phyloP scores from a whole-genome alignment of 257 asterid genomes.

The Penstemon newberryi region DNA sequence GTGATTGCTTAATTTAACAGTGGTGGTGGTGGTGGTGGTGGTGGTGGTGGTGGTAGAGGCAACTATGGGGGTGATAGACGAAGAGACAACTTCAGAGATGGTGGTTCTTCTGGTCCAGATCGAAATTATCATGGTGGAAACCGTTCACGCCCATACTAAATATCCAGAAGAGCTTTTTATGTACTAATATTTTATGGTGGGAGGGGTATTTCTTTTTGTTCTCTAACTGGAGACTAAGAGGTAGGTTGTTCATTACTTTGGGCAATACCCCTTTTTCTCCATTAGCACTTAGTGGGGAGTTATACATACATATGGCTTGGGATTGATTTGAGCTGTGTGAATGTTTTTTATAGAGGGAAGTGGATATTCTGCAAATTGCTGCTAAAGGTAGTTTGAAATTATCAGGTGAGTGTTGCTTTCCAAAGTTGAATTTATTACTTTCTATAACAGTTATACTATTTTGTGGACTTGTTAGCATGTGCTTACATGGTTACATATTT shows the following conservation, averaged over 20 bases:
- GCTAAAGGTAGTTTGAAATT: slow-evolving; percentile 80
- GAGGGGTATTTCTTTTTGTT: slow-evolving; percentile 64
- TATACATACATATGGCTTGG: slow-evolving; percentile 42
- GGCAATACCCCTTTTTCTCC: slow-evolving; percentile 57
- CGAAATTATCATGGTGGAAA: slow-evolving; percentile 88
- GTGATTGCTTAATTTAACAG: slow-evolving; percentile 39
- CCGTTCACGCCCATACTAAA: slow-evolving; percentile 92
- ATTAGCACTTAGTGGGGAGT: slow-evolving; percentile 49
- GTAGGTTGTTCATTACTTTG: slow-evolving; percentile 75
- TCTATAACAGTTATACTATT: slow-evolving; percentile 10
- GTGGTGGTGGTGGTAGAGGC: slow-evolving; percentile 95
- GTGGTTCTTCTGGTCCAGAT: slow-evolving; percentile 95
- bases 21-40: slow-evolving; percentile 97
- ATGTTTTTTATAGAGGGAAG: slow-evolving; percentile 82
- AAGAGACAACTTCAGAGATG: slow-evolving; percentile 79
- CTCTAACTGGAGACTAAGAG: slow-evolving; percentile 78
- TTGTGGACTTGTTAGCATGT: slow-evolving; percentile 23
- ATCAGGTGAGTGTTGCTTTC: slow-evolving; percentile 96
- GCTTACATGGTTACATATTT: not conserved
- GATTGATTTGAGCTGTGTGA: slow-evolving; percentile 77
- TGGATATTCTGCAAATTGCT: slow-evolving; percentile 92
- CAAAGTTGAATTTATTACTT: slow-evolving; percentile 18
- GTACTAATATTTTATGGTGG: slow-evolving; percentile 77
- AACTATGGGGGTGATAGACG: slow-evolving; percentile 86
- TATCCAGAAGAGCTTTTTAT: slow-evolving; percentile 45